Conservation (phyloP, 495 filamentous ascomycete genomes). For the Cryomyces minteri region DNA sequence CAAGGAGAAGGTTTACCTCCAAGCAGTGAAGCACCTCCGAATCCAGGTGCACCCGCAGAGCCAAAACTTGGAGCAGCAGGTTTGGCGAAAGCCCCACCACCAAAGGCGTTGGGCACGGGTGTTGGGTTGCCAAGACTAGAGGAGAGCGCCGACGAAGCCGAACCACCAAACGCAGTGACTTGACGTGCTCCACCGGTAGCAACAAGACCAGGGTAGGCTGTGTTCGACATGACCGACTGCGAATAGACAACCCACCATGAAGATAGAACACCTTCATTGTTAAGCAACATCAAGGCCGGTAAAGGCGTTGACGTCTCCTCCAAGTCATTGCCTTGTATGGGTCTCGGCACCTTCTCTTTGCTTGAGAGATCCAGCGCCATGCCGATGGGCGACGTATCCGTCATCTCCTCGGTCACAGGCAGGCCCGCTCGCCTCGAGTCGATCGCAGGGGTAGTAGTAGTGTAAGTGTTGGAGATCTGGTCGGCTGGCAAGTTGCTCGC, state of each 20-base stretch:
- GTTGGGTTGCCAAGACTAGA: constrained; percentile 1
- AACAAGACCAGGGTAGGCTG: constrained; percentile 51
- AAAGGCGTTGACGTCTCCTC: constrained; percentile 65
- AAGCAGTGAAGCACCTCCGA: constrained; percentile 9
- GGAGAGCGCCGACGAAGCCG: constrained; percentile 9
- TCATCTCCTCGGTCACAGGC: constrained; percentile 42
- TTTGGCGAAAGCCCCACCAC: constrained; percentile 1
- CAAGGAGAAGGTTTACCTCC: constrained; percentile 8
- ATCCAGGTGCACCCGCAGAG: constrained; percentile 6
- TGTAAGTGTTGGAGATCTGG: constrained; percentile 43
- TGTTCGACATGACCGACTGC: constrained; percentile 58
- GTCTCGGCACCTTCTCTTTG: constrained; percentile 57
- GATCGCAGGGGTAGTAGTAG: constrained; percentile 50
- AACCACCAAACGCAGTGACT: constrained; percentile 2
- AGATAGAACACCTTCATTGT: constrained; percentile 68
- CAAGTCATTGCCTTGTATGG: constrained; percentile 52
- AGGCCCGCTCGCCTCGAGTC: constrained; percentile 63
- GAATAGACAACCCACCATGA: constrained; percentile 87
- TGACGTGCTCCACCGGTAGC: constrained; percentile 18
- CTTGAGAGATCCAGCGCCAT: constrained; percentile 64
- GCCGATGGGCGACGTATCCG: constrained; percentile 65
- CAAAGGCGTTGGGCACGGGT: neutral
- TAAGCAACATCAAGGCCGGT: constrained; percentile 74
- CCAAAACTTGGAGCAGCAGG: constrained; percentile 10
- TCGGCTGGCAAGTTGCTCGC: constrained; percentile 39